Conservation (phyloP, 164 flowering plant species). For the Nymphaea colorata region DNA sequence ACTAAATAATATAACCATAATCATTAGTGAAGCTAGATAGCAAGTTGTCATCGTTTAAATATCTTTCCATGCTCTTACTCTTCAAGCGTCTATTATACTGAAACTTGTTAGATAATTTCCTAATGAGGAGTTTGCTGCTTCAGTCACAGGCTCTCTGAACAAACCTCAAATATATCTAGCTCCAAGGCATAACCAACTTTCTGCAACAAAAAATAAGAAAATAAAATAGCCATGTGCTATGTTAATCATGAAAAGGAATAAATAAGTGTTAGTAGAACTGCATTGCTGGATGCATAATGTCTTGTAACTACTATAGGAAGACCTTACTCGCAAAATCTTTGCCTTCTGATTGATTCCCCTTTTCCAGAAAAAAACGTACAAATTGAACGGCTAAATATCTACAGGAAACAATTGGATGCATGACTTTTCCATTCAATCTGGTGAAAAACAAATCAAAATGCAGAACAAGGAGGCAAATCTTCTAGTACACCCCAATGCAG, state of each 20-base stretch:
- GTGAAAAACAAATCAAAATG: not conserved
- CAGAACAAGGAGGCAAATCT: conserved; percentile 45
- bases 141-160: conserved; percentile 77
- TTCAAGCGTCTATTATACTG: too few species aligned
- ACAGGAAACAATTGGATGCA: conserved; percentile 4
- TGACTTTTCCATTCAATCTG: not conserved
- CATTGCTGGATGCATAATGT: too few species aligned
- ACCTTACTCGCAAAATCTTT: conserved; percentile 80
- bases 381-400: conserved; percentile 96
- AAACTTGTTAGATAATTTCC: too few species aligned
- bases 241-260: not conserved
- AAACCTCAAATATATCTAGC: conserved; percentile 86
- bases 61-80: too few species aligned
- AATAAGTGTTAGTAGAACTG: not conserved
- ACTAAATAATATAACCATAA: conserved; percentile 8
- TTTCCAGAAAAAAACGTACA: conserved; percentile 97
- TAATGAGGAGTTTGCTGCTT: conserved; percentile 60
- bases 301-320: not conserved
- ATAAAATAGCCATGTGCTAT: not conserved
- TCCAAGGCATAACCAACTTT: conserved; percentile 96
- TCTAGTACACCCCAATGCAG: conserved; percentile 88
- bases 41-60: too few species aligned
- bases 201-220: conserved; percentile 18
- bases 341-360: conserved; percentile 97
- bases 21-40: too few species aligned